These are phyloP conservation scores for Paracoccidioides lutzii DNA, from an alignment of 2,329 filamentous ascomycete genomes.

Conservation along the genomic window DNA sequence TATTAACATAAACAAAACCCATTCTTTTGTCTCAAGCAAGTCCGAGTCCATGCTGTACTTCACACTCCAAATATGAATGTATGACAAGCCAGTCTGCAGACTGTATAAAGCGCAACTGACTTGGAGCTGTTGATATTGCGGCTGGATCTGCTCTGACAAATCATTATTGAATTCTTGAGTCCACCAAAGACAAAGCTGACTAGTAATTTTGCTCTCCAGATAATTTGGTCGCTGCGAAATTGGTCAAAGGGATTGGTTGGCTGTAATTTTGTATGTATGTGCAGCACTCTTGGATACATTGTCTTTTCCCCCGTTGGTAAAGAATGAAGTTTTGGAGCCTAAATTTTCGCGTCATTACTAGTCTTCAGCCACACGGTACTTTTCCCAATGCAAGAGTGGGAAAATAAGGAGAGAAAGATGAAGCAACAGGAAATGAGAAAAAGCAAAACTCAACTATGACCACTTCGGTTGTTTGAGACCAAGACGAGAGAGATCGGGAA, in stretches of 20 bases:
- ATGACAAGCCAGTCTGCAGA: background rate
- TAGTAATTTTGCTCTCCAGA: background rate
- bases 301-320: background rate
- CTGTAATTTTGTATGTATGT: too few species aligned
- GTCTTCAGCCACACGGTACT: background rate
- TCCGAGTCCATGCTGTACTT: background rate
- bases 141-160: background rate
- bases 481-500: slow-evolving; percentile 1
- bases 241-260: too few species aligned
- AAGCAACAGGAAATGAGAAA: background rate
- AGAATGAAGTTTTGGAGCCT: background rate
- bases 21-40: background rate
- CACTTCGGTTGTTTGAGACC: background rate
- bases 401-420: background rate
- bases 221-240: too few species aligned
- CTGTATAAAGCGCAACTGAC: background rate
- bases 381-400: background rate
- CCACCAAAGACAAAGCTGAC: background rate
- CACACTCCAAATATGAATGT: background rate
- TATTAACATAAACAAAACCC: background rate
- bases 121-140: background rate
- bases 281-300: background rate
- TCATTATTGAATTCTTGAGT: background rate
- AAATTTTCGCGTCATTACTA: background rate
- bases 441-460: background rate